Base-by-base conservation (phyloP, 2,329 filamentous ascomycete genomes). In the Xylaria multiplex region DNA sequence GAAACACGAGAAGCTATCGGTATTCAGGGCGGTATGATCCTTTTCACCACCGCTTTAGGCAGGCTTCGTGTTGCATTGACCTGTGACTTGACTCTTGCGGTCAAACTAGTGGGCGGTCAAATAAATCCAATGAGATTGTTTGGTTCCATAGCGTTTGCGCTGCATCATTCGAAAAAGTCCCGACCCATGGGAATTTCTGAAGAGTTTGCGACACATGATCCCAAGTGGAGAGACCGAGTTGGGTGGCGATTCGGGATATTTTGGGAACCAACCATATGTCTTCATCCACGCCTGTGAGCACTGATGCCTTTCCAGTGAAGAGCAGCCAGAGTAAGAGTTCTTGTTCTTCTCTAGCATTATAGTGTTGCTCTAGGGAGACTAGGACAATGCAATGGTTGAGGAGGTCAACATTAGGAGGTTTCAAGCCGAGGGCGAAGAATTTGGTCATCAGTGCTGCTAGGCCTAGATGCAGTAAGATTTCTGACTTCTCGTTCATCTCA, bases 371-470 rank as follows among this genome's bases (percentile, higher is more conserved):
- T 40, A 48, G 14, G 1, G 30, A 32, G 35, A 63, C 65, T 1
- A 57, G 57, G 19, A 56, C 49, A 40, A 67, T 53, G 27, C 49
- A 35, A 8, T 40, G 22, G 22, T 40, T 58, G 9, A 75, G 64
- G 9, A 72, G 54, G 11, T 59, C 52, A n/a, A 68, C 43, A 16
- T 69, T 35, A 8, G 63, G 62, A 19, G 58, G 58, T 37, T 65
- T 70, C n/a, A 68, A 46, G 2, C 68, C 63, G 43, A 77, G 40
- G 4, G 60, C 46, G 60, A 69, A 67, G 60, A 69, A 76, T 9
- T 72, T 71, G 8, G 64, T 67, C 50, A 78, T 62, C 42, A 76
- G 74, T 14, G 72, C 71, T 3, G 68, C 50, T 2, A 78, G 69
- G 9, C 72, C 75, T 4, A 77, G 57, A 35, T 76, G 74, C 14